phyloP scores from a whole-genome alignment of 2,329 filamentous ascomycete species.

The Aotearoamyces nothofagi region DNA sequence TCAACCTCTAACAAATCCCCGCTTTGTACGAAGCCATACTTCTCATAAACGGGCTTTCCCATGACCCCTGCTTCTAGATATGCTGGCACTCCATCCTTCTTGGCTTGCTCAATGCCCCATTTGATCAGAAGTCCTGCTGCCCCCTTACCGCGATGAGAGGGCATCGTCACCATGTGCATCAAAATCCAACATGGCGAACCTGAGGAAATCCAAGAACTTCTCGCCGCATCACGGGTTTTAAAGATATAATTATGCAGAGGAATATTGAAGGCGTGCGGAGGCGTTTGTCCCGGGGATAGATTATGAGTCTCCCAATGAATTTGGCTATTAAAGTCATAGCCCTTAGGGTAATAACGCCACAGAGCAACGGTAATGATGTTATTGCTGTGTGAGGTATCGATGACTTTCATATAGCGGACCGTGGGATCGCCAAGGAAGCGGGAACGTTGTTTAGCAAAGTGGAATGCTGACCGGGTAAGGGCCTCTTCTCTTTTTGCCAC shows the following conservation, averaged over 20 bases:
- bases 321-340: too few relatives aligned
- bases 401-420: too few relatives aligned
- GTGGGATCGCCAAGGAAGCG: too few relatives aligned
- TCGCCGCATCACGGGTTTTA: conserved; percentile 6
- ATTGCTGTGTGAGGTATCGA: too few relatives aligned
- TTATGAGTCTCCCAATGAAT: too few relatives aligned
- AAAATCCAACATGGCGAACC: conserved; percentile 9
- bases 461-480: too few relatives aligned
- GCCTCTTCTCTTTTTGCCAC: too few relatives aligned
- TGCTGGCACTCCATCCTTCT: background rate
- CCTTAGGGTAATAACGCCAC: too few relatives aligned
- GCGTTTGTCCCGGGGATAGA: too few relatives aligned
- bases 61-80: conserved; percentile 3
- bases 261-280: too few relatives aligned
- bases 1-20: conserved; percentile 5
- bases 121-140: conserved; percentile 19
- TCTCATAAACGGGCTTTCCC: conserved; percentile 4
- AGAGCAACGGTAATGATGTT: too few relatives aligned
- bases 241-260: conserved; percentile 11
- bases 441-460: too few relatives aligned
- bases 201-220: conserved; percentile 6
- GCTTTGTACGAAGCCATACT: conserved; percentile 6
- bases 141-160: conserved; percentile 18
- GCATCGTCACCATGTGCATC: conserved; percentile 11
- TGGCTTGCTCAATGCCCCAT: conserved; percentile 20